phyloP scores from a whole-genome alignment of 768 basidiomycete species.

The Pleurotus platypus region DNA sequence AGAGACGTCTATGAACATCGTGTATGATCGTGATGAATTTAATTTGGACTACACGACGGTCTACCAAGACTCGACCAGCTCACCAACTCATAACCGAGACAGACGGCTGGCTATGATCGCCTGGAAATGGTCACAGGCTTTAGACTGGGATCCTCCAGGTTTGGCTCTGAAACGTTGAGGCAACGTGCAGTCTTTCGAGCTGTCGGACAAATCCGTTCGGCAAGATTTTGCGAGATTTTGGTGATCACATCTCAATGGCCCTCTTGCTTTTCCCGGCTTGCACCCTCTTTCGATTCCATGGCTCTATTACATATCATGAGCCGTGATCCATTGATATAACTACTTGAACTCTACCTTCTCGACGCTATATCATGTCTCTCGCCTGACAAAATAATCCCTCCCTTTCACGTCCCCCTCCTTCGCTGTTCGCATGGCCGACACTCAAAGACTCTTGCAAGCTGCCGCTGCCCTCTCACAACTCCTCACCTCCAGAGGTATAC shows the following conservation, averaged over 20 bases:
- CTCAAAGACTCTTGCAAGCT: constrained; percentile 72
- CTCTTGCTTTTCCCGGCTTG: constrained; percentile 40
- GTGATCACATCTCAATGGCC: constrained; percentile 32
- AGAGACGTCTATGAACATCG: constrained; percentile 6
- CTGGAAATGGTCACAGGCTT: constrained; percentile 7
- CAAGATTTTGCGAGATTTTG: constrained; percentile 2
- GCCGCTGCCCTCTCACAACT: constrained; percentile 69
- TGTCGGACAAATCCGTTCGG: constrained; percentile 7
- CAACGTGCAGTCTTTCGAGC: constrained; percentile 4
- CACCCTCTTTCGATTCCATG: constrained; percentile 32
- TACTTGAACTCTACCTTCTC: constrained; percentile 36
- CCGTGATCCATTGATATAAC: constrained; percentile 32
- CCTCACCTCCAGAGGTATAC: constrained; percentile 52
- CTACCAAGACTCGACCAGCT: background rate
- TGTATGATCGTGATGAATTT: constrained; percentile 7
- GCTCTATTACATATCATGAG: constrained; percentile 50
- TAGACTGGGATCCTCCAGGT: constrained; percentile 6
- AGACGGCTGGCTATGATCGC: background rate
- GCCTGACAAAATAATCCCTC: constrained; percentile 29
- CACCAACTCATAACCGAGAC: background rate
- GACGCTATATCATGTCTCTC: constrained; percentile 53
- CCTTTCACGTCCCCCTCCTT: constrained; percentile 21
- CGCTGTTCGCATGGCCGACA: constrained; percentile 56
- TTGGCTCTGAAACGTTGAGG: constrained; percentile 7
- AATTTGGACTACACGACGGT: background rate